phyloP scores from a whole-genome alignment of 2,329 filamentous ascomycete species.

The Aspergillus ruber region DNA sequence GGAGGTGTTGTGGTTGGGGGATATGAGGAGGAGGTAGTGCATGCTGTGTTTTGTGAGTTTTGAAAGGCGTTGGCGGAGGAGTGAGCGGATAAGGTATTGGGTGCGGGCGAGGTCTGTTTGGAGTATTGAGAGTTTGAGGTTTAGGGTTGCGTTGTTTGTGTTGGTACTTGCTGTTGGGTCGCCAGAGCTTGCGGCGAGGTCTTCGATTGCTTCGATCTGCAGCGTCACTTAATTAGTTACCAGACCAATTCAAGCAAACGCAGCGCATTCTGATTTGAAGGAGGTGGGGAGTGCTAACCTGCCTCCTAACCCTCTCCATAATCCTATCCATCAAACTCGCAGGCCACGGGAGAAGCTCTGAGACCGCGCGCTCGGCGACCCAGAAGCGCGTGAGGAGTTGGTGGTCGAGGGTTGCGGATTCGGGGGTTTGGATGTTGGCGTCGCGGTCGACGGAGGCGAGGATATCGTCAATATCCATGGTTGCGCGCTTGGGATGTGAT shows the following conservation, averaged over 20 bases:
- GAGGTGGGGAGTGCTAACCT: constrained; percentile 34
- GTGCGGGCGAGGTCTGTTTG: constrained; percentile 94
- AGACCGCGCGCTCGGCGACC: constrained; percentile 84
- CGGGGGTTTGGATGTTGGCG: constrained; percentile 33
- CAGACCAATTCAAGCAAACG: no score
- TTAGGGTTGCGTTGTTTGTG: constrained; percentile 81
- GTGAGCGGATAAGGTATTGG: constrained; percentile 81
- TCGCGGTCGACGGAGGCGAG: constrained; percentile 64
- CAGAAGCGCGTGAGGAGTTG: constrained; percentile 85
- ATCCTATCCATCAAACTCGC: constrained; percentile 74
- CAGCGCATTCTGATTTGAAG: neutral
- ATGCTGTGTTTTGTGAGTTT: constrained; percentile 58
- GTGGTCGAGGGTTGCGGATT: constrained; percentile 56
- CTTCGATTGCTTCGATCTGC: constrained; percentile 65
- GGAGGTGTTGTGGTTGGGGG: constrained; percentile 10
- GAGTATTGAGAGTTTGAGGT: constrained; percentile 87
- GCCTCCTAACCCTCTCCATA: constrained; percentile 62
- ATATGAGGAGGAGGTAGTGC: constrained; percentile 32
- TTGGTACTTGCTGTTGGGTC: constrained; percentile 58
- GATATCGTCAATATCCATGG: constrained; percentile 76
- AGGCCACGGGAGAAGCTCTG: constrained; percentile 78
- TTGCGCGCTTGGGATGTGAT: neutral
- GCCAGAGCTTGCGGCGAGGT: constrained; percentile 41
- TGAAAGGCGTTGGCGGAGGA: constrained; percentile 74
- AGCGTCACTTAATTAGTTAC: no score